Evolutionary conservation across 371 early-diverging fungal species (phyloP).

Genomic region (Mortierella sp.): DNA sequence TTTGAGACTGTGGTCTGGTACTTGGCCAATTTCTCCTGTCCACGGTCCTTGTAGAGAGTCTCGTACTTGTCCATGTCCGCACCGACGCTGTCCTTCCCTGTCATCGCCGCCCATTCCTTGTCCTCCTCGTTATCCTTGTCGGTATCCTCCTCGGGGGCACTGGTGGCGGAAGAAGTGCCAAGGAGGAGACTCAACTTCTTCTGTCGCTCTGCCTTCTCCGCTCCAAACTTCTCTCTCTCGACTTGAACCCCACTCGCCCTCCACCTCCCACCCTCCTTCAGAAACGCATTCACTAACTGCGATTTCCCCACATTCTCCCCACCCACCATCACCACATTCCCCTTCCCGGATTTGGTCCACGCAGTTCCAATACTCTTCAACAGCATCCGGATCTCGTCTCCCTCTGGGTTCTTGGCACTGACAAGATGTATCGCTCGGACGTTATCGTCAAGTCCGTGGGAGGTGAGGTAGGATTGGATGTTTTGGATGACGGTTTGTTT

Average conservation of each 20-base stretch:
- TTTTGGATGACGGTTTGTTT: conserved; percentile 23
- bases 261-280: conserved; percentile 44
- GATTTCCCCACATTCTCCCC: conserved; percentile 57
- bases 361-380: conserved; percentile 30
- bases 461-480: conserved; percentile 23
- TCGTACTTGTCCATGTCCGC: conserved; percentile 30
- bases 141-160: background rate
- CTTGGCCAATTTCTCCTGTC: conserved; percentile 26
- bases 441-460: conserved; percentile 23
- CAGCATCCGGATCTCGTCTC: conserved; percentile 43
- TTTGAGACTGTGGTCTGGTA: conserved; percentile 52
- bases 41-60: conserved; percentile 24
- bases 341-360: conserved; percentile 39
- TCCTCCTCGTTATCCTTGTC: background rate
- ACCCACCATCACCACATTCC: conserved; percentile 50
- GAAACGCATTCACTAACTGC: conserved; percentile 50
- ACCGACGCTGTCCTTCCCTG: conserved; percentile 22
- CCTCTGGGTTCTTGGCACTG: conserved; percentile 52
- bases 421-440: conserved; percentile 39
- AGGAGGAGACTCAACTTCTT: conserved; percentile 27
- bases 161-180: background rate
- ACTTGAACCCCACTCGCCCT: conserved; percentile 16
- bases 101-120: conserved; percentile 38
- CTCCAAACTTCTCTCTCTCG: background rate
- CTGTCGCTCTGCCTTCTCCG: conserved; percentile 29